These are phyloP conservation scores for Poa pratensis DNA, from an alignment of 176 grass and related monocot species.

Conservation along the genomic window DNA sequence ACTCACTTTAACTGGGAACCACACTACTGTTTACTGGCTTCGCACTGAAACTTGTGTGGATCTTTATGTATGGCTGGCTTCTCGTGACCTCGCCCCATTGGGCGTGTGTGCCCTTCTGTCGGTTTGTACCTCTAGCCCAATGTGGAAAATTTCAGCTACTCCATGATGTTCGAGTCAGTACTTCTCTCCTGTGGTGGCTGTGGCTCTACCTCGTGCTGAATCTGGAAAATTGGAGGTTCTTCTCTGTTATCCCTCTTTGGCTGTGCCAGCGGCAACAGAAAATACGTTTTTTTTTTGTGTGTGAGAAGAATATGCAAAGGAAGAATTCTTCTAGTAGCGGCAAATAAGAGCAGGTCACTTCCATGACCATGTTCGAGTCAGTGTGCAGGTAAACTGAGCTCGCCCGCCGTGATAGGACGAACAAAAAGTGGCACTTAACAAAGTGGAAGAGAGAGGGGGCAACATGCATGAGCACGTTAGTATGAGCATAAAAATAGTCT, in stretches of 20 bases:
- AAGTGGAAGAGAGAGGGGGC: neutral
- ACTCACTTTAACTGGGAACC: constrained; percentile 15
- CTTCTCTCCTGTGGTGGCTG: too few relatives aligned
- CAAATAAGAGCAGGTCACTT: neutral
- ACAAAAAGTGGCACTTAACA: neutral
- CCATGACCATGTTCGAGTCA: neutral
- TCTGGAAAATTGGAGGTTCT: neutral
- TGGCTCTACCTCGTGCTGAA: neutral
- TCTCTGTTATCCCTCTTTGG: neutral
- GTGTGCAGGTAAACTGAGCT: neutral
- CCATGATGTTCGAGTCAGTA: too few relatives aligned
- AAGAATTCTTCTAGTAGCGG: too few relatives aligned
- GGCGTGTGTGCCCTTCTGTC: neutral
- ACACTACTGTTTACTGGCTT: constrained; percentile 43
- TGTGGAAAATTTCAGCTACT: neutral
- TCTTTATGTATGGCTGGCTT: constrained; percentile 26
- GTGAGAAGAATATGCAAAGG: neutral
- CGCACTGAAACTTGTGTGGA: constrained; percentile 46
- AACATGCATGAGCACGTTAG: constrained; percentile 35
- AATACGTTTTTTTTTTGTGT: neutral
- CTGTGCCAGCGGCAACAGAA: neutral
- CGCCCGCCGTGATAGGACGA: neutral
- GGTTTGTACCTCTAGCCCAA: neutral
- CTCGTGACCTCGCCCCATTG: constrained; percentile 11
- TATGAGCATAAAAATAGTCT: constrained; percentile 5